These are phyloP conservation scores for Amphirosellinia nigrospora DNA, from an alignment of 495 filamentous ascomycete species.

Conservation along the genomic window DNA sequence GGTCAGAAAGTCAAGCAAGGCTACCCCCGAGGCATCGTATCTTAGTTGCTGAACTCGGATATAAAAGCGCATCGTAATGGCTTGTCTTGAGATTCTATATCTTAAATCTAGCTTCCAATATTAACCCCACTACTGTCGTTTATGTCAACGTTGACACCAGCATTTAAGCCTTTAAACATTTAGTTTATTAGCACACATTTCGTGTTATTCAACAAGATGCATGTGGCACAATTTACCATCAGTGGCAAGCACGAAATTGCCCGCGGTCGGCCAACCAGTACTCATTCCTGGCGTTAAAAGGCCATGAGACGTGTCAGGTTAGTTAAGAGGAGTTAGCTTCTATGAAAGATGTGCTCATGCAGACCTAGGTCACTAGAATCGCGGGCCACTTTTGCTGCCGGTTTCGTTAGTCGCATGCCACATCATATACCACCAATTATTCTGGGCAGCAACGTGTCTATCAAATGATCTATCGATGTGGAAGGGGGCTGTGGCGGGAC, in stretches of 20 bases:
- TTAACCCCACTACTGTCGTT: not conserved
- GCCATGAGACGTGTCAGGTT: not conserved
- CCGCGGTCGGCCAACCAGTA: slow-evolving; percentile 32
- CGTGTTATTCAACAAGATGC: slow-evolving; percentile 26
- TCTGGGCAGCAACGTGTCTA: not conserved
- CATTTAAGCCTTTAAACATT: not conserved
- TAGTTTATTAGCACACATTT: not conserved
- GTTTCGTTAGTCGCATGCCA: not conserved
- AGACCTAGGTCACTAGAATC: not conserved
- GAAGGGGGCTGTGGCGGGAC: not conserved
- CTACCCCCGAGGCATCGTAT: not conserved
- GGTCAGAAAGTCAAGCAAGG: not conserved
- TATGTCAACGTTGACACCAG: not conserved
- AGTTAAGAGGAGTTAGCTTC: not conserved
- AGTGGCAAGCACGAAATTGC: slow-evolving; percentile 43
- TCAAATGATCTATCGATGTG: no score
- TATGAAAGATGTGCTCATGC: slow-evolving; percentile 5
- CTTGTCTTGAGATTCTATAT: not conserved
- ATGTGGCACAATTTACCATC: slow-evolving; percentile 39
- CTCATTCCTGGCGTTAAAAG: slow-evolving; percentile 32
- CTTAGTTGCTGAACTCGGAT: not conserved
- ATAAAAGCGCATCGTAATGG: slow-evolving; percentile 6
- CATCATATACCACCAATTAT: not conserved
- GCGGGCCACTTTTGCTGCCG: not conserved
- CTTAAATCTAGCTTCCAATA: not conserved